A percentile compares a stretch with the other conserved stretches of the same genome.
phyloP scores from a whole-genome alignment of 2,329 filamentous ascomycete genomes.

The Lojkania enalia region DNA sequence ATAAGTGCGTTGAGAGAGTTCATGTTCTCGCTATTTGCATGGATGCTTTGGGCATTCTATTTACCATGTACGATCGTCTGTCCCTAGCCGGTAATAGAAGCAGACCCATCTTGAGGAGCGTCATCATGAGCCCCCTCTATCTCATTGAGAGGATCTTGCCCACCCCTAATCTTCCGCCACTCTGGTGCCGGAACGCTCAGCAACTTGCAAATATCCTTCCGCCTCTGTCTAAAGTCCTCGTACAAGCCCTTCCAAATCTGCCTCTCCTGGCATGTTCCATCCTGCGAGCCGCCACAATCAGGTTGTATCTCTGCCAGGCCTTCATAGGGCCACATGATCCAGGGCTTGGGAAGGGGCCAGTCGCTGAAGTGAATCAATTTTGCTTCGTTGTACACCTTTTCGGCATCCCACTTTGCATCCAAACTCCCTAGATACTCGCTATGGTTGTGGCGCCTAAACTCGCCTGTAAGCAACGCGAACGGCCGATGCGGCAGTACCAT shows the following conservation, averaged over 20 bases:
- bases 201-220: slow-evolving; percentile 46
- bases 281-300: slow-evolving; percentile 42
- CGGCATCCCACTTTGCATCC: slow-evolving; percentile 62
- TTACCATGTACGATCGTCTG: not conserved
- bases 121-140: slow-evolving; percentile 29
- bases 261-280: slow-evolving; percentile 43
- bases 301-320: slow-evolving; percentile 51
- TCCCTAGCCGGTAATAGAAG: too few relatives aligned
- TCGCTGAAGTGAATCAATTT: slow-evolving; percentile 73
- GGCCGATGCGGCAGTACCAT: slow-evolving; percentile 66
- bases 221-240: slow-evolving; percentile 47
- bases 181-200: slow-evolving; percentile 46
- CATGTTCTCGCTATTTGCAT: too few relatives aligned
- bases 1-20: too few relatives aligned
- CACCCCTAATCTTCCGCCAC: slow-evolving; percentile 37
- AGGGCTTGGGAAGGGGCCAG: slow-evolving; percentile 70
- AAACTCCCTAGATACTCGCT: slow-evolving; percentile 56
- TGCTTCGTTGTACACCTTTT: slow-evolving; percentile 59
- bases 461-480: slow-evolving; percentile 64
- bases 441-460: slow-evolving; percentile 63
- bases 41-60: too few relatives aligned
- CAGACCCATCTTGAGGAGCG: slow-evolving; percentile 16
- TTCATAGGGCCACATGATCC: slow-evolving; percentile 54
- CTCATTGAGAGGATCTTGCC: slow-evolving; percentile 17
- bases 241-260: slow-evolving; percentile 52